A percentile compares a stretch with the other conserved stretches of the same genome.
Evolutionary conservation across 208 protist species (phyloP).

Genomic region (Wallacemonas collosoma): DNA sequence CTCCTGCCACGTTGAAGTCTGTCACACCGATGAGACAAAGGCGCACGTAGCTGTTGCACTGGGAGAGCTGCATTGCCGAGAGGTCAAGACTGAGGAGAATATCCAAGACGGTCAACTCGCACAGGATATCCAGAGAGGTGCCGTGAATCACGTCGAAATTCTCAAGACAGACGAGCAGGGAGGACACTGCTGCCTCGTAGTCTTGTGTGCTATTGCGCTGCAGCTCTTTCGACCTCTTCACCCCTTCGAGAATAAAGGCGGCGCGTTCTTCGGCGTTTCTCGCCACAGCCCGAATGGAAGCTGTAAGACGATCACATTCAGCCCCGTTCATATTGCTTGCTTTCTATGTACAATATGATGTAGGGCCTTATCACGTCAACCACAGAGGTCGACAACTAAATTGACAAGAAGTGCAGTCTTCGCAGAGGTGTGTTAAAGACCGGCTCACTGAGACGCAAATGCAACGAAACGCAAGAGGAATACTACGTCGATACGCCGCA

Average conservation of each 20-base stretch:
- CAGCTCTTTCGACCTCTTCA: constrained; percentile 71
- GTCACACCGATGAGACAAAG: constrained; percentile 68
- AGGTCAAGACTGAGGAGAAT: constrained; percentile 77
- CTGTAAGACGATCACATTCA: constrained; percentile 40
- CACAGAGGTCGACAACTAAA: background rate
- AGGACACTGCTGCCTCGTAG: constrained; percentile 69
- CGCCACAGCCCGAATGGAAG: constrained; percentile 46
- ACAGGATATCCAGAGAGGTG: constrained; percentile 52
- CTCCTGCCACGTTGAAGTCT: constrained; percentile 44
- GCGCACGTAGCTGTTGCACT: constrained; percentile 83
- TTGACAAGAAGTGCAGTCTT: background rate
- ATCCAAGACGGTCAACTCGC: constrained; percentile 74
- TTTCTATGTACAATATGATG: background rate
- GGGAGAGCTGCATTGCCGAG: constrained; percentile 69
- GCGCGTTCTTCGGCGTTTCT: constrained; percentile 35
- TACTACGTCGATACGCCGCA: too few species aligned
- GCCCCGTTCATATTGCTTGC: background rate
- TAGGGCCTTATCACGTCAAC: too few species aligned
- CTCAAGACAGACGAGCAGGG: constrained; percentile 71
- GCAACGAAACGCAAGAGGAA: too few species aligned
- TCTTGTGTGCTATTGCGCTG: constrained; percentile 73
- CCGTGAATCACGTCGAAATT: constrained; percentile 73
- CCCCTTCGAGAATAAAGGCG: constrained; percentile 54
- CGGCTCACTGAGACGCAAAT: too few species aligned
- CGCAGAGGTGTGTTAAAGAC: too few species aligned